Base-by-base conservation (phyloP, 345 rosid species). In the Diplotaxis tenuifolia region DNA sequence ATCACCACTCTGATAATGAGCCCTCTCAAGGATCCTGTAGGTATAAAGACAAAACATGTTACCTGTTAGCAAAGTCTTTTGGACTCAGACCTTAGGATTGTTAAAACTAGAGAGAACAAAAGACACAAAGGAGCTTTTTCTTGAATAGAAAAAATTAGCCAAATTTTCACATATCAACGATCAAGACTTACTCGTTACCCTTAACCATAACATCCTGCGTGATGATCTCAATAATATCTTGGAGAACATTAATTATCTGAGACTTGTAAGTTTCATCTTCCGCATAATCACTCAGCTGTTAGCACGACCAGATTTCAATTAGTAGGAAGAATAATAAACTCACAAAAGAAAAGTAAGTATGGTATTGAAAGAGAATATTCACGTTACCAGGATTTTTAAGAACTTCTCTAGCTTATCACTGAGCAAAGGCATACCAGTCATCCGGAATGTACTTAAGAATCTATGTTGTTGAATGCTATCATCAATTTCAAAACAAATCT, bases 141-240 rank as follows among this genome's bases (percentile, higher is more conserved):
- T 64, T 22, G 71, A 23, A 50, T 68, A 50, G 31, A 55, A 56
- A 27, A 21, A 42, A n/a, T 29, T 63, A 70, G 52, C 20, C 52
- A 82, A 65, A 52, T 34, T 18, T 27, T 18, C 65, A 52, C 74
- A 49, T 19, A 69, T 20, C 57, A 62, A 65, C 21, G 73, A 66
- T 36, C 58, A 70, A 63, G 57, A 85, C 98, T 90, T 85, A 96
- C 99, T 68, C 87, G 15, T 77, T 79, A 29, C 97, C 96, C 28
- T 85, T 74, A 62, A 52, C 19, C 98, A 92, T 92, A 45, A 92
- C 71, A 80, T 96, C 98, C 72, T 89, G 83, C 9, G 65, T 82
- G 70, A 96, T 89, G 64, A 92, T 86, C 80, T 96, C 99, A 69
- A 96, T 83, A 71, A 92, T 92, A 79, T 93, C 96, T 75, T 90